Evolutionary conservation across 805 yeast species (phyloP).

Genomic region (Cyberlindnera meyerae): DNA sequence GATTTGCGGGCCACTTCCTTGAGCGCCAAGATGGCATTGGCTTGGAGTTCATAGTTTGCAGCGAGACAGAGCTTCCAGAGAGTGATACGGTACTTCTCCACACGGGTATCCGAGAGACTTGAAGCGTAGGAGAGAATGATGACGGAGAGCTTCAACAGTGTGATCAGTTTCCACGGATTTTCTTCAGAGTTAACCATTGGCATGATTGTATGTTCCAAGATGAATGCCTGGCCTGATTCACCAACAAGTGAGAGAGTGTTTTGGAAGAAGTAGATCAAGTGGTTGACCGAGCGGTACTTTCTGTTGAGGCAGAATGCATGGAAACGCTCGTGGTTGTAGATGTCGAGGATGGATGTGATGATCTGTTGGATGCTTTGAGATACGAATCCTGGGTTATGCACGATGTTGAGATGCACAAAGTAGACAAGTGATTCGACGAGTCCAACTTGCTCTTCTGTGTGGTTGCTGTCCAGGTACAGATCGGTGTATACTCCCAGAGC

Average conservation of each 20-base stretch:
- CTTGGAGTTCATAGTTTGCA: slow-evolving; percentile 37
- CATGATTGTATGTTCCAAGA: slow-evolving; percentile 23
- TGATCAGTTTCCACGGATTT: slow-evolving; percentile 10
- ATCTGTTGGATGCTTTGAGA: slow-evolving; percentile 25
- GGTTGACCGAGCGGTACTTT: slow-evolving; percentile 16
- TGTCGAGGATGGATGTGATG: slow-evolving; percentile 20
- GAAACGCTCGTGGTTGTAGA: slow-evolving; percentile 27
- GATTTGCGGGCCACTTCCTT: slow-evolving; percentile 29
- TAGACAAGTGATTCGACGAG: slow-evolving; percentile 35
- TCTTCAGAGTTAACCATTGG: slow-evolving; percentile 10
- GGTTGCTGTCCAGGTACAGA: slow-evolving; percentile 21
- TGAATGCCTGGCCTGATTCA: slow-evolving; percentile 30
- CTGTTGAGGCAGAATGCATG: slow-evolving; percentile 16
- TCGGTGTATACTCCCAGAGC: slow-evolving; percentile 21
- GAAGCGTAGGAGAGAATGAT: slow-evolving; percentile 28
- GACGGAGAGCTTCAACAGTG: slow-evolving; percentile 21
- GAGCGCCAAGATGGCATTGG: slow-evolving; percentile 34
- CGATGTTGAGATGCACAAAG: slow-evolving; percentile 27
- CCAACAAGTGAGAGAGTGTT: slow-evolving; percentile 24
- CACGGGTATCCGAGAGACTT: slow-evolving; percentile 19
- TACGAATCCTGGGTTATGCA: slow-evolving; percentile 26
- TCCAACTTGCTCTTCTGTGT: slow-evolving; percentile 26
- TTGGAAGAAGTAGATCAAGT: slow-evolving; percentile 24
- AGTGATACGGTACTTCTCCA: slow-evolving; percentile 24
- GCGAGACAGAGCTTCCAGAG: slow-evolving; percentile 35